Percentiles rank a stretch among this genome's conserved stretches.
These are phyloP conservation scores for Phlebiopsis gigantea DNA, from an alignment of 768 basidiomycete species.

Conservation along the genomic window DNA sequence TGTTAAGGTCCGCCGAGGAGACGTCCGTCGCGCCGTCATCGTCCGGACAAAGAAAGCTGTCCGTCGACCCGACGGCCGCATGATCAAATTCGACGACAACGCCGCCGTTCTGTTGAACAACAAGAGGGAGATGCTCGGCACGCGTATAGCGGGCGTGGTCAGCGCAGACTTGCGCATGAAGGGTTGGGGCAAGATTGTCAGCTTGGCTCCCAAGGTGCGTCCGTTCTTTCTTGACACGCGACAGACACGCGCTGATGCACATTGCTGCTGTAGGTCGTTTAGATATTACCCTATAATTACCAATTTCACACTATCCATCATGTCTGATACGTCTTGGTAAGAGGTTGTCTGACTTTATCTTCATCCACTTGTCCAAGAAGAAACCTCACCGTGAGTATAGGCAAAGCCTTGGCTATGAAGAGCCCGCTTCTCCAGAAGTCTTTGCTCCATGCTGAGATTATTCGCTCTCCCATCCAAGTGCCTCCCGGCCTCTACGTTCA, in stretches of 20 bases:
- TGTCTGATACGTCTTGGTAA: too few relatives aligned
- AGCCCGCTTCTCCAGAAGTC: too few relatives aligned
- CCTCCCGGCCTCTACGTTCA: too few relatives aligned
- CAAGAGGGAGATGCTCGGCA: conserved; percentile 94
- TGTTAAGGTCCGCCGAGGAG: conserved; percentile 88
- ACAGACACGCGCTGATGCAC: background rate
- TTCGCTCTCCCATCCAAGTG: too few relatives aligned
- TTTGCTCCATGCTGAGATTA: too few relatives aligned
- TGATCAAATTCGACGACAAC: conserved; percentile 93
- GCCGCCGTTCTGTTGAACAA: conserved; percentile 92
- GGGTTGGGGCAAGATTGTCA: conserved; percentile 93
- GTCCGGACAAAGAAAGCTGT: conserved; percentile 89
- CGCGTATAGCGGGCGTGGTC: conserved; percentile 90
- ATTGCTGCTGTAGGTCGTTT: background rate
- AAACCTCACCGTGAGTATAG: too few relatives aligned
- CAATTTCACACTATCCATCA: background rate
- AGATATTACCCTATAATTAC: background rate
- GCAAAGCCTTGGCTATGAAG: too few relatives aligned
- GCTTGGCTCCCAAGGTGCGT: conserved; percentile 82
- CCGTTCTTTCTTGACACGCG: background rate
- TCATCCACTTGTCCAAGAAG: too few relatives aligned
- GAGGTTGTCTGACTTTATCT: too few relatives aligned
- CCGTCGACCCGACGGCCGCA: conserved; percentile 80
- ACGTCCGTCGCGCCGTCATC: conserved; percentile 93
- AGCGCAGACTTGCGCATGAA: conserved; percentile 86